phyloP scores from a whole-genome alignment of 768 basidiomycete genomes.

The Sarcomyxa edulis region DNA sequence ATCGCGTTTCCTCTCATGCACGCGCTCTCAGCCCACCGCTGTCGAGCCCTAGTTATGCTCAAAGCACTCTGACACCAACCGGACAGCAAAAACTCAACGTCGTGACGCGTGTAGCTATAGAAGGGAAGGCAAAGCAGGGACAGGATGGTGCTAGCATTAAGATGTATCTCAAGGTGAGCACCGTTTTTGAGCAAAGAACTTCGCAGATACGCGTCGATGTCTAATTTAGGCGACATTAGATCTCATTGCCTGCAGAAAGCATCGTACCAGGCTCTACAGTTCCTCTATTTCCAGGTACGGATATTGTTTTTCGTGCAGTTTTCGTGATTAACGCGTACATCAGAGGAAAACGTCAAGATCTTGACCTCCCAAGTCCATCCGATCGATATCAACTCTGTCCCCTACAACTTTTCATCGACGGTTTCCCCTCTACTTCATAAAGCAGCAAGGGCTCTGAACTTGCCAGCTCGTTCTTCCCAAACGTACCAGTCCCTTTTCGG shows the following conservation, averaged over 20 bases:
- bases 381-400: conserved; percentile 61
- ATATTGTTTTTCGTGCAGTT: not conserved
- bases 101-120: conserved; percentile 69
- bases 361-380: conserved; percentile 72
- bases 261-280: conserved; percentile 64
- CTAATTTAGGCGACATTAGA: conserved; percentile 28
- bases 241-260: conserved; percentile 63
- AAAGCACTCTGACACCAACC: conserved; percentile 38
- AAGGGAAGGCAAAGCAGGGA: conserved; percentile 65
- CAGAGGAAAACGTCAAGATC: conserved; percentile 80
- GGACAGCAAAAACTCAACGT: conserved; percentile 52
- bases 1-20: no score
- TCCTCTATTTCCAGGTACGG: conserved; percentile 67
- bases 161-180: conserved; percentile 70
- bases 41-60: conserved; percentile 3
- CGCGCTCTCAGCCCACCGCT: conserved; percentile 6
- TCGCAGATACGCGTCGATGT: conserved; percentile 1
- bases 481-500: conserved; percentile 58
- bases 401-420: conserved; percentile 69
- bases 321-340: not conserved
- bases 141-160: conserved; percentile 62
- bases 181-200: not conserved
- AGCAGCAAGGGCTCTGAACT: conserved; percentile 63
- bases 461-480: conserved; percentile 55
- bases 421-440: conserved; percentile 59